Conservation (phyloP, 768 basidiomycete genomes). For the Phlegmacium glaucopus region DNA sequence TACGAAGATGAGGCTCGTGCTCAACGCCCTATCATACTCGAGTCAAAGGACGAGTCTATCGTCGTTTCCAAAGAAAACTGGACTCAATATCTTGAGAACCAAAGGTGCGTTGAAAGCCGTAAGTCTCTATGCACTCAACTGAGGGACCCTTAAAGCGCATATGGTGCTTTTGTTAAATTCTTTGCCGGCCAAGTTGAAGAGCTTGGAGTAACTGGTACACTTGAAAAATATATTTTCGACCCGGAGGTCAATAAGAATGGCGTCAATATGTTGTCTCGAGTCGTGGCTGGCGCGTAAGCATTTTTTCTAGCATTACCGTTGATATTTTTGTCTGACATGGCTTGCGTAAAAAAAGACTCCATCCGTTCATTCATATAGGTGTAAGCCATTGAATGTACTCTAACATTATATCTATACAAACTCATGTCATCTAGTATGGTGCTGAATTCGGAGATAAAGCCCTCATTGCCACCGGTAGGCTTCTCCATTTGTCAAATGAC, state of each 20-base stretch:
- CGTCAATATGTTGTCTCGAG: conserved; percentile 31
- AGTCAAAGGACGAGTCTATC: conserved; percentile 31
- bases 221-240: conserved; percentile 49
- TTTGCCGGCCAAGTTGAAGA: conserved; percentile 37
- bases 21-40: conserved; percentile 37
- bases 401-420: background rate
- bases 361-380: conserved; percentile 57
- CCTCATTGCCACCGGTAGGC: conserved; percentile 46
- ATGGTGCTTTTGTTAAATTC: conserved; percentile 34
- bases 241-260: conserved; percentile 30
- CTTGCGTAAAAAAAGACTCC: conserved; percentile 31
- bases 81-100: conserved; percentile 45
- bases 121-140: background rate
- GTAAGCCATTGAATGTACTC: conserved; percentile 28
- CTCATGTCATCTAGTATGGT: conserved; percentile 38
- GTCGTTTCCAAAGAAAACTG: conserved; percentile 44
- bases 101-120: conserved; percentile 30
- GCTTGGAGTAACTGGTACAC: conserved; percentile 32
- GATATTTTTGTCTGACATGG: background rate
- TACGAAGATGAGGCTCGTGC: conserved; percentile 37
- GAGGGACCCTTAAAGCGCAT: conserved; percentile 26
- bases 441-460: conserved; percentile 49
- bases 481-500: background rate
- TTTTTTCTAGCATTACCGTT: background rate
- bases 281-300: conserved; percentile 34